A percentile compares a stretch with the other conserved stretches of the same genome.
Evolutionary conservation across 768 basidiomycete species (phyloP).

Genomic region (Leccinum boreale): DNA sequence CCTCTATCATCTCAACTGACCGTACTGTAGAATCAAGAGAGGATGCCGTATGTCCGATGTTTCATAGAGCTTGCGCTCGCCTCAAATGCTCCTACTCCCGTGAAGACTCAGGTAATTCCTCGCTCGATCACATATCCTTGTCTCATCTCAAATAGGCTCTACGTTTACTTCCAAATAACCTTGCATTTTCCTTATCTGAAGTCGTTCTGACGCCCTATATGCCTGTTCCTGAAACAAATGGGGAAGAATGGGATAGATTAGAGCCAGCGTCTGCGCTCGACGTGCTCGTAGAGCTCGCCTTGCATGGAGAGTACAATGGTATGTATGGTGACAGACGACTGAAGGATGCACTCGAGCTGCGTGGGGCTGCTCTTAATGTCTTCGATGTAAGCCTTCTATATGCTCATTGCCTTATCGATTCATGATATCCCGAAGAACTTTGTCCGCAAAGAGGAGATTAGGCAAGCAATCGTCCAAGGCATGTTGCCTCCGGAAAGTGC

Average conservation of each 20-base stretch:
- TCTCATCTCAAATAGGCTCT: conserved; percentile 46
- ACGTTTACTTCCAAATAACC: conserved; percentile 51
- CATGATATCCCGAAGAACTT: conserved; percentile 53
- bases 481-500: conserved; percentile 64
- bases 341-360: conserved; percentile 68
- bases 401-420: background rate
- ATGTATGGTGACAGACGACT: conserved; percentile 51
- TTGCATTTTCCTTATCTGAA: conserved; percentile 61
- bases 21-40: conserved; percentile 51
- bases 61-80: conserved; percentile 86
- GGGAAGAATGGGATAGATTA: conserved; percentile 91
- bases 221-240: conserved; percentile 77
- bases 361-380: conserved; percentile 72
- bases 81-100: conserved; percentile 84
- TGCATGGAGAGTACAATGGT: conserved; percentile 90
- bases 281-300: conserved; percentile 72
- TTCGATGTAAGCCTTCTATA: conserved; percentile 68
- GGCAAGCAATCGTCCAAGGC: conserved; percentile 63
- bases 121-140: conserved; percentile 12
- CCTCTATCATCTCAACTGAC: conserved; percentile 1
- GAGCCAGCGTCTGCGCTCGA: conserved; percentile 80
- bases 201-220: conserved; percentile 70
- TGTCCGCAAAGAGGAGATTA: conserved; percentile 68
- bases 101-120: conserved; percentile 77
- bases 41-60: conserved; percentile 62